Base-by-base conservation (phyloP, 2,329 filamentous ascomycete species). In the Blastomyces parvus region DNA sequence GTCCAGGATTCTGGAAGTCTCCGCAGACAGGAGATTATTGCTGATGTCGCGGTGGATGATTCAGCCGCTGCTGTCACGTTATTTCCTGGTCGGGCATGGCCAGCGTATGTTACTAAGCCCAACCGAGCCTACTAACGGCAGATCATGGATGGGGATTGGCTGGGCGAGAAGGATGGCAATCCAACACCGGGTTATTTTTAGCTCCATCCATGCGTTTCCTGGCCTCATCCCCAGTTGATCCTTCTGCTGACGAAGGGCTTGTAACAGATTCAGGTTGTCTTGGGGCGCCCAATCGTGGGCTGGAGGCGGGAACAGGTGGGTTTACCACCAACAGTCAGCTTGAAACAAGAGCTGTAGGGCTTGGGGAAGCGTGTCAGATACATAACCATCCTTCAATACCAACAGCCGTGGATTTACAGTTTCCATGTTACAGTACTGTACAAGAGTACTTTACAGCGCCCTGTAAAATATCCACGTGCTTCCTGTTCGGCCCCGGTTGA, bases 111-210 rank as follows among this genome's bases (percentile, higher is more conserved):
- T 5, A 52, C 48, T 42, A 42, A 36, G 38, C 56, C 56, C 3
- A 27, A 59, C 14, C 9, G 9, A 38, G 56, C 56, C 25, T 44
- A 46, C 56, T 27, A 42, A 27, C 38, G 1, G 56, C 38, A 27
- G 56, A 59, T 59, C 56, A 40, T 25, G 33, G 38, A 22, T 30
- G 56, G 13, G 36, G 56, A 59, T 59, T 59, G 56, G 56, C 17
- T 19, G 40, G 17, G 22, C 4, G 25, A 40, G n/a, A 7, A 3
- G 11, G 40, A 8, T 11, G 17, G 13, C 13, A 27, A 27, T 13
- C 14, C 48, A 52, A 27, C 22, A 27, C 56, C 9, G 4, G 56
- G 7, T 22, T 59, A 59, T 42, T 27, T 59, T 8, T 59, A 59
- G 56, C n/a, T 17, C 25, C 1, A 30, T n/a, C 56, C 56, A 19